Conservation (phyloP, 2,329 filamentous ascomycete genomes). For the Aspergillus sp. region DNA sequence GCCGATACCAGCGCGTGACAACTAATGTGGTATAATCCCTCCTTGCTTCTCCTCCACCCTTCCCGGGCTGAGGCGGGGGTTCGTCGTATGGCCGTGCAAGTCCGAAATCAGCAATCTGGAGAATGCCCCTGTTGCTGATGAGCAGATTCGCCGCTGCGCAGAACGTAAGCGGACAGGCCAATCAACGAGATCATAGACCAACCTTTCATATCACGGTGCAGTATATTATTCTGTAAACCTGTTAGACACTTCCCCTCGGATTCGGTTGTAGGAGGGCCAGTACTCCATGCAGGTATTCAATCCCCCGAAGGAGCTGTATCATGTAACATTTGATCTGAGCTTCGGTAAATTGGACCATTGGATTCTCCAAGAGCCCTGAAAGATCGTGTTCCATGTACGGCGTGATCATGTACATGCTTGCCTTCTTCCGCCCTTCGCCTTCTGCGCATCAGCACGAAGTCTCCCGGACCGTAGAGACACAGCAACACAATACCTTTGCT, state of each 20-base stretch:
- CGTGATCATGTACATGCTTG: constrained; percentile 94
- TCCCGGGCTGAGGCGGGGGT: constrained; percentile 62
- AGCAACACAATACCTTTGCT: constrained; percentile 44
- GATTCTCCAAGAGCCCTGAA: constrained; percentile 93
- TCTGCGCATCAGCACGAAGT: constrained; percentile 13
- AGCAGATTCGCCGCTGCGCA: constrained; percentile 73
- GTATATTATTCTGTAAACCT: constrained; percentile 54
- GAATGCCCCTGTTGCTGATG: constrained; percentile 85
- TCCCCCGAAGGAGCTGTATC: constrained; percentile 80
- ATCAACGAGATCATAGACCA: no score
- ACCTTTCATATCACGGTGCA: constrained; percentile 94
- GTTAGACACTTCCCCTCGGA: constrained; percentile 8
- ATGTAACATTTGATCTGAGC: constrained; percentile 98
- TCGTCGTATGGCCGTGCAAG: constrained; percentile 90
- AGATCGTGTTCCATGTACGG: constrained; percentile 99
- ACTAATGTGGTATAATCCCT: constrained; percentile 95
- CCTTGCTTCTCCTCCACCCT: constrained; percentile 71
- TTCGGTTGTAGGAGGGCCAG: constrained; percentile 4
- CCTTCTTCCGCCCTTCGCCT: constrained; percentile 67
- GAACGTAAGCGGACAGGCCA: no score
- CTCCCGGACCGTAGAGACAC: constrained; percentile 1
- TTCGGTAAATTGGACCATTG: constrained; percentile 74
- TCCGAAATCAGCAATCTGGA: constrained; percentile 97
- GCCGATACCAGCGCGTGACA: constrained; percentile 93
- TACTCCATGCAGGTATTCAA: constrained; percentile 78